Evolutionary conservation across 2,329 filamentous ascomycete species (phyloP).

Genomic region (Chaetothyriales sp.): DNA sequence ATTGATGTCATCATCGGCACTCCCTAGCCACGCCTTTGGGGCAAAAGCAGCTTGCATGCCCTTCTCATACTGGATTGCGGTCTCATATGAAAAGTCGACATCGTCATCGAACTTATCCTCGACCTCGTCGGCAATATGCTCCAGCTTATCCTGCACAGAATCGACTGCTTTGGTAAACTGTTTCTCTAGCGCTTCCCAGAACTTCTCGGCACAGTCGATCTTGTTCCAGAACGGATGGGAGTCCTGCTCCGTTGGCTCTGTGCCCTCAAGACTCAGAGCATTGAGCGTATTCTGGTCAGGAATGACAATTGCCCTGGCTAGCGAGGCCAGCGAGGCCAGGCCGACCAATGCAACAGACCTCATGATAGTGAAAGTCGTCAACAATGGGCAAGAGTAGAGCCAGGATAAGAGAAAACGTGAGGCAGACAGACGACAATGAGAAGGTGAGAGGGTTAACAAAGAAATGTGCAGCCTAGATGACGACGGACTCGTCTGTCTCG

Average conservation of each 20-base stretch:
- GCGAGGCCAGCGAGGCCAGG: slow-evolving; percentile 12
- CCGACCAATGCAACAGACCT: slow-evolving; percentile 14
- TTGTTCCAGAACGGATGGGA: slow-evolving; percentile 16
- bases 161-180: slow-evolving; percentile 26
- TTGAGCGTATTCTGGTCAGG: slow-evolving; percentile 17
- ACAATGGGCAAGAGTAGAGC: slow-evolving; percentile 1
- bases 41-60: slow-evolving; percentile 34
- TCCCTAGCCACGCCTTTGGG: slow-evolving; percentile 35
- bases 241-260: slow-evolving; percentile 6
- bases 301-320: slow-evolving; percentile 14
- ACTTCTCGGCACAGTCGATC: slow-evolving; percentile 9
- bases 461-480: neutral
- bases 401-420: neutral
- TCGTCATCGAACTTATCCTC: slow-evolving; percentile 31
- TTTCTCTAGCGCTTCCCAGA: slow-evolving; percentile 20
- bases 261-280: slow-evolving; percentile 11
- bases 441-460: neutral
- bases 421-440: slow-evolving; percentile 1
- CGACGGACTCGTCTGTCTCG: neutral
- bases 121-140: slow-evolving; percentile 29
- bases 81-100: slow-evolving; percentile 28
- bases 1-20: slow-evolving; percentile 7
- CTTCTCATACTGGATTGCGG: slow-evolving; percentile 26
- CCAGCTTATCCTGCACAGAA: slow-evolving; percentile 30
- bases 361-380: slow-evolving; percentile 4